These are phyloP conservation scores for Neoboletus subvelutipes DNA, from an alignment of 768 basidiomycete genomes.

Conservation along the genomic window DNA sequence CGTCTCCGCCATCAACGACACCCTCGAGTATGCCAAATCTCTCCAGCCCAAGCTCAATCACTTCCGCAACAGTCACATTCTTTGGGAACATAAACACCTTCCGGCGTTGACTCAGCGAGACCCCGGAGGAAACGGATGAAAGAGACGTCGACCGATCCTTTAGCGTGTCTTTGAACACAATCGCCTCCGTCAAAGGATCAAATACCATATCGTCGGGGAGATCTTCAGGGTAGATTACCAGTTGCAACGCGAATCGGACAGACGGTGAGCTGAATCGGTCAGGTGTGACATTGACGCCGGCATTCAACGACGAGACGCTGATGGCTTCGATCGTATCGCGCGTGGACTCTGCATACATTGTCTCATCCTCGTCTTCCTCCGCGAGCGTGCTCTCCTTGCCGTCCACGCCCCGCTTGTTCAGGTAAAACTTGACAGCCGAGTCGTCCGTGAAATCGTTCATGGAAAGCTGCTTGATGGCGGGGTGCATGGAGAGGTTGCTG, in stretches of 20 bases:
- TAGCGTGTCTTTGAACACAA: slow-evolving; percentile 81
- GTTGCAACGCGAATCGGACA: slow-evolving; percentile 79
- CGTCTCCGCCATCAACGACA: slow-evolving; percentile 98
- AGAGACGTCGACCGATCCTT: slow-evolving; percentile 50
- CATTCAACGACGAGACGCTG: slow-evolving; percentile 20
- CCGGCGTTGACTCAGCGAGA: slow-evolving; percentile 61
- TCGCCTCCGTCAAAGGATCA: slow-evolving; percentile 89
- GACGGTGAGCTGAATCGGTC: slow-evolving; percentile 85
- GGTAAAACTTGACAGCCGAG: slow-evolving; percentile 93
- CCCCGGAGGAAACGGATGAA: slow-evolving; percentile 45
- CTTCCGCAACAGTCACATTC: slow-evolving; percentile 95
- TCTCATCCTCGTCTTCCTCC: slow-evolving; percentile 44
- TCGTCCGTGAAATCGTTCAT: slow-evolving; percentile 99
- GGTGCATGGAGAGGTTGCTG: slow-evolving; percentile 91
- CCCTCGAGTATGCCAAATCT: slow-evolving; percentile 94
- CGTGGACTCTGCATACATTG: slow-evolving; percentile 38
- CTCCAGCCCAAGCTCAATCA: slow-evolving; percentile 89
- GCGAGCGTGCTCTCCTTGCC: slow-evolving; percentile 46
- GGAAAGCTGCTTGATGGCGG: slow-evolving; percentile 88
- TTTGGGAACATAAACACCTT: slow-evolving; percentile 92
- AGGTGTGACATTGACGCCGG: slow-evolving; percentile 48
- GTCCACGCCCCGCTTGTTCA: slow-evolving; percentile 62
- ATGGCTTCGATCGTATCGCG: slow-evolving; percentile 31
- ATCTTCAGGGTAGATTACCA: slow-evolving; percentile 86
- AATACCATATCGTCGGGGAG: slow-evolving; percentile 94